Evolutionary conservation across 768 basidiomycete species (phyloP).

Genomic region (Pisolithus orientalis): DNA sequence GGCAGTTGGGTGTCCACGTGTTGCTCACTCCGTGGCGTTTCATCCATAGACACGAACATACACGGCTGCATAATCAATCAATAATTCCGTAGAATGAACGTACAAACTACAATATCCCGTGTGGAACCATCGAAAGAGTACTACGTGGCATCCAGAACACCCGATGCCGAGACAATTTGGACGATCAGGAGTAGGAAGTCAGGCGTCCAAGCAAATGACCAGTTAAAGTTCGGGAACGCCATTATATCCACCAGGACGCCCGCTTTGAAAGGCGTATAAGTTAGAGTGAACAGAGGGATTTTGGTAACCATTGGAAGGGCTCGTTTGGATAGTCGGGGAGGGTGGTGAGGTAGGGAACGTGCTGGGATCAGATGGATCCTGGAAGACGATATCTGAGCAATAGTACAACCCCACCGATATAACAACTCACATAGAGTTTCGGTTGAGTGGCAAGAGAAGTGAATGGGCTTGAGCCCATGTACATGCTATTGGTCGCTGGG

Average conservation of each 20-base stretch:
- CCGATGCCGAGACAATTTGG: no score
- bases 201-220: background rate
- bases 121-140: no score
- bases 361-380: conserved; percentile 33
- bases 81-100: no score
- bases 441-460: conserved; percentile 10
- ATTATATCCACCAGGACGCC: conserved; percentile 14
- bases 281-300: conserved; percentile 6
- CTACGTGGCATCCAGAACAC: no score
- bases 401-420: background rate
- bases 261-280: conserved; percentile 2
- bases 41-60: no score
- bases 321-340: conserved; percentile 7
- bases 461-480: conserved; percentile 7
- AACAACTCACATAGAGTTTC: conserved; percentile 24
- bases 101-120: no score
- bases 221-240: conserved; percentile 22
- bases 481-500: conserved; percentile 1
- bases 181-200: background rate
- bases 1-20: no score
- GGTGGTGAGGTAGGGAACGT: conserved; percentile 30
- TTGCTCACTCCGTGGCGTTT: no score
- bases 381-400: conserved; percentile 2
- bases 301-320: conserved; percentile 5
- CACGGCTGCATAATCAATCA: no score